These are phyloP conservation scores for Zalerion maritima DNA, from an alignment of 495 filamentous ascomycete genomes.

Conservation along the genomic window DNA sequence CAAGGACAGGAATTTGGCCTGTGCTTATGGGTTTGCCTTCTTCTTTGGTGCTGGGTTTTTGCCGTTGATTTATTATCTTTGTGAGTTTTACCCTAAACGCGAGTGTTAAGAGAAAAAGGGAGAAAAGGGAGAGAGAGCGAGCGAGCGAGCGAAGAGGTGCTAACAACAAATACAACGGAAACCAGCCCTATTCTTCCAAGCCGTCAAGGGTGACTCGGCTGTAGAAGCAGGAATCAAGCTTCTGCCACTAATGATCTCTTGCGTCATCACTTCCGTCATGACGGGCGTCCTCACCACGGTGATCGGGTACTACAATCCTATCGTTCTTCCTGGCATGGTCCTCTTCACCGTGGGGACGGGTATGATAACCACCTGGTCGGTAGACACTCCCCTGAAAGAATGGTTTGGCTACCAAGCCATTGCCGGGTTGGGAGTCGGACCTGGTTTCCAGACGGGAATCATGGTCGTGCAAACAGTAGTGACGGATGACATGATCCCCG, in stretches of 20 bases:
- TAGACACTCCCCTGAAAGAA: slow-evolving; percentile 25
- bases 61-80: slow-evolving; percentile 56
- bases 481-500: slow-evolving; percentile 39
- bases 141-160: slow-evolving; percentile 1
- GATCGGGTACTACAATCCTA: slow-evolving; percentile 39
- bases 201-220: slow-evolving; percentile 57
- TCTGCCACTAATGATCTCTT: slow-evolving; percentile 55
- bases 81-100: slow-evolving; percentile 22
- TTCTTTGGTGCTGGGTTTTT: slow-evolving; percentile 54
- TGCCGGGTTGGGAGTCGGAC: slow-evolving; percentile 28
- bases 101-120: no score
- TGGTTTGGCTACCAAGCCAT: slow-evolving; percentile 45
- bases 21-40: slow-evolving; percentile 36
- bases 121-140: no score
- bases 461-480: slow-evolving; percentile 41
- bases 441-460: slow-evolving; percentile 27
- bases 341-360: slow-evolving; percentile 34
- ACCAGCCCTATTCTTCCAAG: slow-evolving; percentile 73
- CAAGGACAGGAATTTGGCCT: slow-evolving; percentile 37
- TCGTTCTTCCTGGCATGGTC: slow-evolving; percentile 27
- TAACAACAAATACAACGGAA: background rate
- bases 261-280: slow-evolving; percentile 39
- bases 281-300: slow-evolving; percentile 27
- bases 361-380: slow-evolving; percentile 32
- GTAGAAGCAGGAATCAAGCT: slow-evolving; percentile 65